phyloP scores from a whole-genome alignment of 805 yeast genomes.

The Komagataella phaffii region DNA sequence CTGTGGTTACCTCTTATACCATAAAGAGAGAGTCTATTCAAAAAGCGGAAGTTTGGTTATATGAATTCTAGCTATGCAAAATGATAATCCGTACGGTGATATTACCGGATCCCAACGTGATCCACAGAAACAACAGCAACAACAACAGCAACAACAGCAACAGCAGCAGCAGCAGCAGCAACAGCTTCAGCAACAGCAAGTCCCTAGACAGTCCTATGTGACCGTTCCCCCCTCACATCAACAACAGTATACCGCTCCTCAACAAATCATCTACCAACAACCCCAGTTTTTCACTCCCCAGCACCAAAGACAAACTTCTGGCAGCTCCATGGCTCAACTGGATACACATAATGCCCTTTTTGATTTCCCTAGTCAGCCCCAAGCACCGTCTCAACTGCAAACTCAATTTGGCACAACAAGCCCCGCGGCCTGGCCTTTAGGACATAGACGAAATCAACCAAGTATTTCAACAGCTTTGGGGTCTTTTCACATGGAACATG shows the following conservation, averaged over 20 bases:
- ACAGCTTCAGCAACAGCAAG: not conserved
- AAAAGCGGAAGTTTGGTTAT: not conserved
- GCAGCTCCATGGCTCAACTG: not conserved
- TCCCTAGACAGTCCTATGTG: constrained; percentile 1
- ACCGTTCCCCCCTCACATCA: not conserved
- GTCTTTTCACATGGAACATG: not conserved
- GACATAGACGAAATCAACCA: not conserved
- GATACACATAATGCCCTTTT: not conserved
- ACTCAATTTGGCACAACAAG: not conserved
- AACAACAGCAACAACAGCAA: constrained; percentile 1
- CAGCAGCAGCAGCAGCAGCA: constrained; percentile 3
- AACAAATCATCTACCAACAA: not conserved
- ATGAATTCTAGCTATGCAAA: not conserved
- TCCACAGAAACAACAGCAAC: constrained; percentile 2
- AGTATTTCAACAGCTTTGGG: not conserved
- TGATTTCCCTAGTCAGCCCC: not conserved
- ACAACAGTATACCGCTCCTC: not conserved
- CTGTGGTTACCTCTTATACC: not conserved
- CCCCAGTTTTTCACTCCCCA: not conserved
- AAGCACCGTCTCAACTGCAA: not conserved
- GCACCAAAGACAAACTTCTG: not conserved
- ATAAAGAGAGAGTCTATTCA: not conserved
- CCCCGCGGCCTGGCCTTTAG: not conserved
- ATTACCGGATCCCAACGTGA: not conserved
- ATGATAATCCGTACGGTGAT: not conserved